Evolutionary conservation across 2,329 filamentous ascomycete genomes (phyloP).

Genomic region (Verruconis gallopava): DNA sequence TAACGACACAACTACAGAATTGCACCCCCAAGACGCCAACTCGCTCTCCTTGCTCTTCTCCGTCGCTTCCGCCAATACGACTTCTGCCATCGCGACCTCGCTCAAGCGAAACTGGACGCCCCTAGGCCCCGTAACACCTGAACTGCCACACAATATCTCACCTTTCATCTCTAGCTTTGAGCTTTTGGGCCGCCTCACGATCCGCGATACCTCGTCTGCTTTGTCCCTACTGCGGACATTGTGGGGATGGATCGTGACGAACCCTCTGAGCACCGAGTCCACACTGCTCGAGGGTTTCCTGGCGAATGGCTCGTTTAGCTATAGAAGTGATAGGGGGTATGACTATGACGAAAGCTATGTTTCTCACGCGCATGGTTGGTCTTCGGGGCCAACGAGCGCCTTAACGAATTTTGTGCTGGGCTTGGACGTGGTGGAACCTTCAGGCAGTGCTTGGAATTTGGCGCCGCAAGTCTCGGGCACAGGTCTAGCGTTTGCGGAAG

Average conservation of each 20-base stretch:
- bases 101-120: conserved; percentile 42
- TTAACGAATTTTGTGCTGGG: conserved; percentile 32
- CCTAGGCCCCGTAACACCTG: conserved; percentile 42
- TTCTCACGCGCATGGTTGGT: conserved; percentile 32
- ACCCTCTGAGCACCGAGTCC: conserved; percentile 43
- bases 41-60: conserved; percentile 40
- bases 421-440: conserved; percentile 26
- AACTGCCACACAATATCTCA: conserved; percentile 44
- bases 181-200: conserved; percentile 42
- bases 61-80: conserved; percentile 25
- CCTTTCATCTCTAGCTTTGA: conserved; percentile 48
- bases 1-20: conserved; percentile 23
- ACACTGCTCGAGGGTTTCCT: conserved; percentile 49
- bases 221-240: conserved; percentile 41
- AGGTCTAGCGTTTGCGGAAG: conserved; percentile 30
- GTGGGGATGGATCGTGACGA: conserved; percentile 49
- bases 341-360: conserved; percentile 32
- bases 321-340: conserved; percentile 41
- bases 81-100: conserved; percentile 29
- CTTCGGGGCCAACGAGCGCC: conserved; percentile 20
- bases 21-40: conserved; percentile 41
- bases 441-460: conserved; percentile 31
- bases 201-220: conserved; percentile 36
- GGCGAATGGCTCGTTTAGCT: conserved; percentile 43
- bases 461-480: conserved; percentile 32